Evolutionary conservation across 495 filamentous ascomycete genomes (phyloP).

Genomic region (Penicillium subrubescens): DNA sequence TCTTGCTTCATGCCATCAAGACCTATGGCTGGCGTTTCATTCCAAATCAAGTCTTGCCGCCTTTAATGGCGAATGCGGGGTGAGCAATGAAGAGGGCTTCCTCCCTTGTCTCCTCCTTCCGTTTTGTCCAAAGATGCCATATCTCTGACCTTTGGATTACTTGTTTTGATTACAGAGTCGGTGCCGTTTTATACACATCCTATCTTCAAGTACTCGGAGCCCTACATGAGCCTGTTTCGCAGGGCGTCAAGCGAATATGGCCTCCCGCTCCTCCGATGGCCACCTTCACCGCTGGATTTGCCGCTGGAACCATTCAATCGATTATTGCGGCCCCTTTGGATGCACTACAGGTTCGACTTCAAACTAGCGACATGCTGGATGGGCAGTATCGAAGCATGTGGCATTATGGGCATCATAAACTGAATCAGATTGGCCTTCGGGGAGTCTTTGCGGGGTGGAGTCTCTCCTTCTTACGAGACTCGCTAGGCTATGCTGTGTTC

Average conservation of each 20-base stretch:
- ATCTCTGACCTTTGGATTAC: not conserved
- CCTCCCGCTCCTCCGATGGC: conserved; percentile 66
- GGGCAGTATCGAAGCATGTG: conserved; percentile 79
- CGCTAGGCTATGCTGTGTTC: conserved; percentile 79
- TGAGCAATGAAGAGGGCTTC: conserved; percentile 30
- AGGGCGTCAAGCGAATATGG: conserved; percentile 68
- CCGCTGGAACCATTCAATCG: conserved; percentile 77
- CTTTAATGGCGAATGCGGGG: conserved; percentile 79
- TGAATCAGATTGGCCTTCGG: conserved; percentile 73
- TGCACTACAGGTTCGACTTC: conserved; percentile 79
- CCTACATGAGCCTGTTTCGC: conserved; percentile 72
- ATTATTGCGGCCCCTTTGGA: conserved; percentile 85
- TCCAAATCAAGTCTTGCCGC: conserved; percentile 85
- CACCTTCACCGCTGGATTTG: conserved; percentile 76
- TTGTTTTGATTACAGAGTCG: conserved; percentile 53
- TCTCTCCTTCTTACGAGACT: conserved; percentile 77
- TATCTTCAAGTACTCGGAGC: conserved; percentile 78
- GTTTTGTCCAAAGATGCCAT: not conserved
- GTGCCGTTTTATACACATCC: conserved; percentile 82
- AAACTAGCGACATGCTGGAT: conserved; percentile 66
- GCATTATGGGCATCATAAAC: conserved; percentile 73
- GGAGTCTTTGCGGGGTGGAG: conserved; percentile 84
- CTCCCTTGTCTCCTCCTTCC: too few species aligned
- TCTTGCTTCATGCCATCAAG: conserved; percentile 76
- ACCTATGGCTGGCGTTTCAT: conserved; percentile 85